Conservation (phyloP, 345 rosid species). For the Murraya koenigii region DNA sequence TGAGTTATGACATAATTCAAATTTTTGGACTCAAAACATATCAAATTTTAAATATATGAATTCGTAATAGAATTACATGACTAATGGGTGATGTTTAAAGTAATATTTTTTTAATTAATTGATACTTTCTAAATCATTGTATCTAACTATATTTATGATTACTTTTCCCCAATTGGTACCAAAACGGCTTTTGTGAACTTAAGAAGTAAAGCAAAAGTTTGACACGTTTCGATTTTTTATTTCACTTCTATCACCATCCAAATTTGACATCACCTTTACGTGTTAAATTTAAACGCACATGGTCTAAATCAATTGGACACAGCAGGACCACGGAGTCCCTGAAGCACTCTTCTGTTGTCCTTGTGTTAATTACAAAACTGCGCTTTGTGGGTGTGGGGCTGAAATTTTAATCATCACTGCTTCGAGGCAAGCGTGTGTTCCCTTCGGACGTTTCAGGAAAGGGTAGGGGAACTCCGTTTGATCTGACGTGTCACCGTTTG, state of each 20-base stretch:
- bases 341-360: not conserved
- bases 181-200: not conserved
- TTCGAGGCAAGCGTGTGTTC: slow-evolving; percentile 21
- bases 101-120: too few species aligned
- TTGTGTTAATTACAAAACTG: not conserved
- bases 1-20: too few species aligned
- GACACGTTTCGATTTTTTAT: not conserved
- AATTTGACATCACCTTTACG: slow-evolving; percentile 13
- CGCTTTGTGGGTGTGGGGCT: slow-evolving; percentile 22
- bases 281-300: slow-evolving; percentile 14
- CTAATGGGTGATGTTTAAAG: too few species aligned
- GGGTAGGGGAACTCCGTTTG: slow-evolving; percentile 17
- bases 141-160: not conserved
- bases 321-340: slow-evolving; percentile 2
- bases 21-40: too few species aligned
- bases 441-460: not conserved
- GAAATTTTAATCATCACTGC: slow-evolving; percentile 18
- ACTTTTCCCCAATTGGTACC: not conserved
- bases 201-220: slow-evolving; percentile 9
- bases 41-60: too few species aligned
- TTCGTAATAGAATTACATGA: too few species aligned
- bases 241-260: not conserved
- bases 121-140: not conserved
- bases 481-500: slow-evolving; percentile 28
- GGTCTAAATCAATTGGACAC: slow-evolving; percentile 7